Evolutionary conservation across 176 grass and related monocot species (phyloP), one percentile per base, ranked within the genome.

Genomic region (Triticum turgidum): DNA sequence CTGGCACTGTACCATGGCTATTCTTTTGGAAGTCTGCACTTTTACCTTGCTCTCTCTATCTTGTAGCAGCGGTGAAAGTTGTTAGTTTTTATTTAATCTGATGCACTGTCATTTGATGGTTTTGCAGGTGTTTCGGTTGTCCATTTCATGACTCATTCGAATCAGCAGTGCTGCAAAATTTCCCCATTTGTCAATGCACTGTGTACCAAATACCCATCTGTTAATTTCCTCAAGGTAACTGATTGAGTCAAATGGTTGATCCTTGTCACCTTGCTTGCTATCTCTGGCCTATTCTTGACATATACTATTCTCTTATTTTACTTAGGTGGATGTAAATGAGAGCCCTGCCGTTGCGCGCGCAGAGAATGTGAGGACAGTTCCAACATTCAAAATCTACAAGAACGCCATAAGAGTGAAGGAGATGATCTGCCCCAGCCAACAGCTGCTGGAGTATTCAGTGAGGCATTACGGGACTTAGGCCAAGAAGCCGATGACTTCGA

Each of bases 311-410:
- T 74, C 42, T 24, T 77, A 32, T 87, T 32, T 56, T 3, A 86
- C 67, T 75, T 82, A 99, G 97, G 94, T 99, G 0, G 97, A 99
- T 85, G 87, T 96, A 49, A 92, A 84, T 24, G 88, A 92, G 80
- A 92, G 77, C 44, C 85, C 93, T 49, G 90, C 88, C 30, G 84
- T 99, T 15, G 88, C 90, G 21, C 91, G 87, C 0, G 72, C 92
- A 9, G 97, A 98, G 89, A 98, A 96, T 24, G 93, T 96, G 84
- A 92, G 97, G 79, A 92, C 84, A 13, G 59, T 96, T 52, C 97
- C 97, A 9, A 94, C 97, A 47, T 94, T 98, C 80, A 98, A 98
- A 80, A 92, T 98, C 45, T 98, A 98, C 87, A 98, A 96, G 82
- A 94, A 94, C 5, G 94, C 94, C 13, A 85, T 84, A 15, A 94